Evolutionary conservation across 2,329 filamentous ascomycete species (phyloP), one percentile per base, ranked within the genome.

Genomic region (Pestalotiopsis sp.): DNA sequence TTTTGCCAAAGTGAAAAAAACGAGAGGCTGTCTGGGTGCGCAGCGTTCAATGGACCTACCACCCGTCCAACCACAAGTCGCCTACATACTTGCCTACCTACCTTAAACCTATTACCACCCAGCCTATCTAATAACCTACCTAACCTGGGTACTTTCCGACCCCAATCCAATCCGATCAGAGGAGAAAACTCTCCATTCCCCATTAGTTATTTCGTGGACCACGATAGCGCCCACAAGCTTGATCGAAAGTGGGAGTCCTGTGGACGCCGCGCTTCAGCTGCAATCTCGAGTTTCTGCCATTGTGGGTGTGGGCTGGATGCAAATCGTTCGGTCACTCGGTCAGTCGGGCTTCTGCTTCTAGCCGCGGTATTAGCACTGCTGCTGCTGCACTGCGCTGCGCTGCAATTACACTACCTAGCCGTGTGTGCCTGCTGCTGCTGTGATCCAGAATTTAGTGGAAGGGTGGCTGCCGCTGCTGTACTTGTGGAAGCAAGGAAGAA

Each of bases 251-350:
- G 59, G 59, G 31, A 62, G 59, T 40, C 25, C 23, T 23, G 59
- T 62, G 59, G 59, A 62, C 59, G 59, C 59, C 59, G 59, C 59
- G 27, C 38, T 17, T 36, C 31, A 27, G 59, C 25, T 36, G 59
- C 45, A 52, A 52, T 52, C 27, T 62, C 27, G n/a, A 62, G 27
- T 62, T 20, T 41, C 25, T 62, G 59, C 25, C 38, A 20, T 14
- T 62, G 59, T 62, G 25, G 27, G 14, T 4, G 14, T 52, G 45
- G 45, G 6, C 20, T 52, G 20, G 45, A 17, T n/a, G 45, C 17
- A 52, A 52, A 17, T 20, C 41, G 41, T 49, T n/a, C 13, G 31
- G 31, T 36, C 31, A 49, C 13, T n/a, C 41, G 14, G 45, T 52
- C 45, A n/a, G 17, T 52, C 45, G 45, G 45, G 17, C 14, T 52